These are phyloP conservation scores for Fusarium anthophilum DNA, from an alignment of 2,329 filamentous ascomycete genomes.

Conservation along the genomic window DNA sequence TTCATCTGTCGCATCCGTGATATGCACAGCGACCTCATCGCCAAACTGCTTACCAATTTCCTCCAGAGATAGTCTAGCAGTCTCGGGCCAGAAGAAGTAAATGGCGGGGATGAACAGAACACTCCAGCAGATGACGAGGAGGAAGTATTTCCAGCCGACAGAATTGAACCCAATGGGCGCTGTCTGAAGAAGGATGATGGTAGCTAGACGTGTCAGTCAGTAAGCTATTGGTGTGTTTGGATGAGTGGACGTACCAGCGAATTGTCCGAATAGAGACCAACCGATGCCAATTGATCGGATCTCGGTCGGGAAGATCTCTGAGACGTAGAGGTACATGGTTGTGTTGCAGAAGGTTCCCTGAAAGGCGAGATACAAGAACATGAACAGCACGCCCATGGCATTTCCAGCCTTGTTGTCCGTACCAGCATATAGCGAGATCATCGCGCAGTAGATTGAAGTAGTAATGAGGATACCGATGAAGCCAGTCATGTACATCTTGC, in stretches of 20 bases:
- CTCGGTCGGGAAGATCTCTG: conserved; percentile 55
- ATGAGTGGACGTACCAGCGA: conserved; percentile 45
- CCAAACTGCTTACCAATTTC: conserved; percentile 52
- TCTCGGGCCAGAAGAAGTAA: conserved; percentile 47
- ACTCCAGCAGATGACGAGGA: conserved; percentile 57
- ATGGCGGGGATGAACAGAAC: conserved; percentile 44
- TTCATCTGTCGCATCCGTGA: conserved; percentile 54
- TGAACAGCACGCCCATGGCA: conserved; percentile 53
- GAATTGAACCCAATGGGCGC: conserved; percentile 49
- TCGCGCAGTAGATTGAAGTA: conserved; percentile 47
- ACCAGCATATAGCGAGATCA: conserved; percentile 49
- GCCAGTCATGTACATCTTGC: conserved; percentile 53
- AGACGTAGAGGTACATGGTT: conserved; percentile 52
- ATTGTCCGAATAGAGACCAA: conserved; percentile 61
- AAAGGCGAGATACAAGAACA: conserved; percentile 59
- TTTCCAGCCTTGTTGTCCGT: conserved; percentile 52
- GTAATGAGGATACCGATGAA: conserved; percentile 54
- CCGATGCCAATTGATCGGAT: conserved; percentile 62
- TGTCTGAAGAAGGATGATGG: conserved; percentile 59
- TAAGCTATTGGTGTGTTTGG: too few species aligned
- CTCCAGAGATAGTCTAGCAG: conserved; percentile 52
- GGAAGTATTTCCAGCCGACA: conserved; percentile 61
- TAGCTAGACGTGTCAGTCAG: conserved; percentile 22
- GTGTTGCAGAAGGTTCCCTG: conserved; percentile 55
- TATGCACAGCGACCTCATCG: conserved; percentile 59